A percentile compares a stretch with the other conserved stretches of the same genome.
Conservation (phyloP, 345 rosid species). For the Gossypium herbaceum region DNA sequence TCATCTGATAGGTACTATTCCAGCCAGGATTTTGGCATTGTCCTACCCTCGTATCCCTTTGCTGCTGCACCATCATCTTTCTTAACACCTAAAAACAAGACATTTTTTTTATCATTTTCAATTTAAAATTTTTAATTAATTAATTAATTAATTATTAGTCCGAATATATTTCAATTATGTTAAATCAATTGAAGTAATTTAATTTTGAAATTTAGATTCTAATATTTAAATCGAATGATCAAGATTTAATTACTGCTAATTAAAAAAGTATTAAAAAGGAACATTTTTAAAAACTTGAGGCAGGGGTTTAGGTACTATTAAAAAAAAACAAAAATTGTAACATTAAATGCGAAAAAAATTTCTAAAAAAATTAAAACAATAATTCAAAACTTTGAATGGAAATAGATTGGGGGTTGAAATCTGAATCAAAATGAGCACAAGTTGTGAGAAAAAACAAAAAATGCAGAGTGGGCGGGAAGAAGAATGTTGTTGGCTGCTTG, state of each 20-base stretch:
- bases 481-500: background rate
- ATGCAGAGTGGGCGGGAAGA: background rate
- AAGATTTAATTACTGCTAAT: background rate
- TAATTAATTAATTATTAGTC: too few species aligned
- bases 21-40: slow-evolving; percentile 35
- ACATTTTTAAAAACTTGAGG: background rate
- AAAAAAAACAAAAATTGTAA: background rate
- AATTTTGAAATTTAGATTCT: too few species aligned
- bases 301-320: background rate
- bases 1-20: slow-evolving; percentile 37
- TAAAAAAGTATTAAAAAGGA: background rate
- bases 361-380: too few species aligned
- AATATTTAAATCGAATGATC: background rate
- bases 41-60: slow-evolving; percentile 15
- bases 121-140: background rate
- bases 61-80: slow-evolving; percentile 2
- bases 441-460: slow-evolving; percentile 20
- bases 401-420: background rate
- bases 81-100: background rate
- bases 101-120: background rate
- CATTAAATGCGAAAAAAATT: background rate
- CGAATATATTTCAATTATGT: too few species aligned
- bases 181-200: too few species aligned
- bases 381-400: background rate
- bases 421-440: background rate